Evolutionary conservation across 345 rosid species (phyloP).

Genomic region (Populus pruinosa): DNA sequence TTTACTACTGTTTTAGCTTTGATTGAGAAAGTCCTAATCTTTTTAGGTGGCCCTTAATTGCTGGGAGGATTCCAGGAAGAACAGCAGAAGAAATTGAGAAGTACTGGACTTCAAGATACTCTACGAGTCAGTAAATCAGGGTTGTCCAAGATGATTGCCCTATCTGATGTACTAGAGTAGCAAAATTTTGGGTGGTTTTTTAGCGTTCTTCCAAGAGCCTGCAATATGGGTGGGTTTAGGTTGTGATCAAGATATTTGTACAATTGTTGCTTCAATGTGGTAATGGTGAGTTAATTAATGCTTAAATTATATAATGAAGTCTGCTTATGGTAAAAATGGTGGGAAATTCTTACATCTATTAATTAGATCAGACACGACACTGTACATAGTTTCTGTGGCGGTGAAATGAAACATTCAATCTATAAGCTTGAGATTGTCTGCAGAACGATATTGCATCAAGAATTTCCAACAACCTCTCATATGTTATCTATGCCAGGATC

Average conservation of each 20-base stretch:
- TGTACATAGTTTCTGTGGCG: neutral
- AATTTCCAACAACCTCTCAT: neutral
- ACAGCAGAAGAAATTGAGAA: slow-evolving; percentile 55
- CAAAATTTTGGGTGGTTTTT: slow-evolving; percentile 11
- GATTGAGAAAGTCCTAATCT: neutral
- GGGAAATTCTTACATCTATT: neutral
- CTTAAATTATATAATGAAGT: neutral
- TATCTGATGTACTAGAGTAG: neutral
- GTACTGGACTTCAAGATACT: slow-evolving; percentile 51
- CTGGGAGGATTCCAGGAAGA: slow-evolving; percentile 60
- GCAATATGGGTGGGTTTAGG: neutral
- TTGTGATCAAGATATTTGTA: neutral
- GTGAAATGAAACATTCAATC: neutral
- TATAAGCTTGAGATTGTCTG: neutral
- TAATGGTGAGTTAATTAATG: neutral
- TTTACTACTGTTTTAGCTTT: neutral
- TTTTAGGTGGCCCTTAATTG: slow-evolving; percentile 52
- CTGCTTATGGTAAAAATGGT: neutral
- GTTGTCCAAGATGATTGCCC: neutral
- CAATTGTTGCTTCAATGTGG: neutral
- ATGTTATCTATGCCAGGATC: neutral
- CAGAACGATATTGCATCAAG: no score
- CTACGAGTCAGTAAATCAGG: slow-evolving; percentile 20
- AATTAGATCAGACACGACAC: neutral
- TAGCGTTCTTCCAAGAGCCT: neutral